Evolutionary conservation across 1,139 yeast genomes (phyloP).

Genomic region (Taphrina communis): DNA sequence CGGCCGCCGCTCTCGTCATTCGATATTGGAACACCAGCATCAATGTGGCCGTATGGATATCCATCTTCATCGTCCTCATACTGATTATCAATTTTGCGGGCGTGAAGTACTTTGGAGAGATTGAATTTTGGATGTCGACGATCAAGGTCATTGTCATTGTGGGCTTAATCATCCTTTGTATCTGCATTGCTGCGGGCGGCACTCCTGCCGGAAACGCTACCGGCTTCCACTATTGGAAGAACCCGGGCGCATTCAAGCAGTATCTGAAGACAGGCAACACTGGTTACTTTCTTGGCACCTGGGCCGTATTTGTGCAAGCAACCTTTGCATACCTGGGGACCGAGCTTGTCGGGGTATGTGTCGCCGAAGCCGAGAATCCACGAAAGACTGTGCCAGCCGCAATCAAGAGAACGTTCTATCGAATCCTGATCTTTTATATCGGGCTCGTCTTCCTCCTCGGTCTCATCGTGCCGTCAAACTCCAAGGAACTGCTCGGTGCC

Average conservation of each 20-base stretch:
- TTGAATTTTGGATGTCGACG: constrained; percentile 69
- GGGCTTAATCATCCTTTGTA: constrained; percentile 48
- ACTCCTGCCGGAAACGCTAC: constrained; percentile 64
- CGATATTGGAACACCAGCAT: constrained; percentile 48
- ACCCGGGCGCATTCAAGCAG: constrained; percentile 67
- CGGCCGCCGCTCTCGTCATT: constrained; percentile 53
- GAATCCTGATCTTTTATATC: constrained; percentile 82
- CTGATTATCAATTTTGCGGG: constrained; percentile 48
- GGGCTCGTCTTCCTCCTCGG: constrained; percentile 74
- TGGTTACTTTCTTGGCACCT: constrained; percentile 67
- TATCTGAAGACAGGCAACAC: constrained; percentile 54
- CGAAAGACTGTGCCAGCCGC: constrained; percentile 82
- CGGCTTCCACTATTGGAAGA: constrained; percentile 71
- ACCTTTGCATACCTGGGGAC: constrained; percentile 76
- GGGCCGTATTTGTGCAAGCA: constrained; percentile 63
- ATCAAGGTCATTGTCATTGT: constrained; percentile 65
- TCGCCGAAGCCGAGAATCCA: constrained; percentile 88
- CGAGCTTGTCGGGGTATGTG: constrained; percentile 85
- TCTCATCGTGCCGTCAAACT: constrained; percentile 77
- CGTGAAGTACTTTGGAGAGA: constrained; percentile 61
- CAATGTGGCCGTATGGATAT: constrained; percentile 47
- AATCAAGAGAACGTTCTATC: constrained; percentile 76
- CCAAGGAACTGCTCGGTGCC: constrained; percentile 57
- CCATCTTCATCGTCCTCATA: constrained; percentile 50
- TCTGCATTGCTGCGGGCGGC: constrained; percentile 57